Conservation (phyloP, 495 filamentous ascomycete species). For the Podospora tetraspora region DNA sequence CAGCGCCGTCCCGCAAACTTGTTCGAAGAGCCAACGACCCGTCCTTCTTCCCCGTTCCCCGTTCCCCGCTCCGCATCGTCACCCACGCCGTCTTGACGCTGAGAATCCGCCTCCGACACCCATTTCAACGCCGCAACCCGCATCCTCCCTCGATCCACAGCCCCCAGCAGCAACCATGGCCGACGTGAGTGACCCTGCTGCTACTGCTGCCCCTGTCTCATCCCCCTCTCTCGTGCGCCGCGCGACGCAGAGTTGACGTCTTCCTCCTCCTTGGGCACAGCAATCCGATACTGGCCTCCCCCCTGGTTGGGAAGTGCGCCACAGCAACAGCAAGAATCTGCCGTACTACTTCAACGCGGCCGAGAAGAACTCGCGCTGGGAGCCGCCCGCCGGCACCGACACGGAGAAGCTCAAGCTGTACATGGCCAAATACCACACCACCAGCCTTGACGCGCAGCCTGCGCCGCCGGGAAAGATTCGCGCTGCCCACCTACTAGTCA, state of each 20-base stretch:
- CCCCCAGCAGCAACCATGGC: conserved; percentile 9
- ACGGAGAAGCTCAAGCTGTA: conserved; percentile 84
- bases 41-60: background rate
- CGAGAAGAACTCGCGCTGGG: conserved; percentile 86
- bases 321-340: conserved; percentile 94
- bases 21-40: background rate
- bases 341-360: conserved; percentile 93
- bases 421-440: conserved; percentile 77
- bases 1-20: background rate
- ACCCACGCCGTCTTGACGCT: background rate
- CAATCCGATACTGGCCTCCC: conserved; percentile 73
- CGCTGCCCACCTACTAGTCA: conserved; percentile 83
- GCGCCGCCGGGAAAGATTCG: conserved; percentile 75
- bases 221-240: background rate
- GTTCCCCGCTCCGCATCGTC: background rate
- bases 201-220: background rate
- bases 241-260: background rate
- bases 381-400: conserved; percentile 81
- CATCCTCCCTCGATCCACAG: background rate
- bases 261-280: background rate
- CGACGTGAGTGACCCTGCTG: conserved; percentile 14
- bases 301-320: conserved; percentile 83
- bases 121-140: background rate
- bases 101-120: background rate
- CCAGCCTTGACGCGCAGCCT: conserved; percentile 37